Evolutionary conservation across 2,329 filamentous ascomycete genomes (phyloP).

Genomic region (Metarhizium robertsii): DNA sequence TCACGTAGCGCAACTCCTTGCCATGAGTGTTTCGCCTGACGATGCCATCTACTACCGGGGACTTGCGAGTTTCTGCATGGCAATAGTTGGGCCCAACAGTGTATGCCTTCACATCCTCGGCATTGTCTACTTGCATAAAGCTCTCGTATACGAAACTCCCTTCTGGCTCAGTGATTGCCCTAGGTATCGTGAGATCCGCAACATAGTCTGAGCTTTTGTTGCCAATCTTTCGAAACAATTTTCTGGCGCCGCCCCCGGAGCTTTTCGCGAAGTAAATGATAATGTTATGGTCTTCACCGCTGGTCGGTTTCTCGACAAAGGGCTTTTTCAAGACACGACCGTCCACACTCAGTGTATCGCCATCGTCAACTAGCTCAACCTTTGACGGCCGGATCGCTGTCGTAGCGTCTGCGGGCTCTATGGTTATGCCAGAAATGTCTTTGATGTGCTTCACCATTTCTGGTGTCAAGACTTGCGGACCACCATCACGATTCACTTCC

Average conservation of each 20-base stretch:
- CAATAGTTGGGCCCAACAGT: conserved; percentile 90
- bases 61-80: conserved; percentile 95
- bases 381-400: conserved; percentile 55
- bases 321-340: conserved; percentile 76
- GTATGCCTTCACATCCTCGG: conserved; percentile 97
- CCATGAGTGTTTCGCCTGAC: conserved; percentile 94
- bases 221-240: conserved; percentile 92
- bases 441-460: conserved; percentile 75
- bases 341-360: conserved; percentile 81
- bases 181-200: conserved; percentile 62
- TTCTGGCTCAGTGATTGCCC: conserved; percentile 69
- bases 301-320: conserved; percentile 98
- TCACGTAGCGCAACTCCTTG: conserved; percentile 94
- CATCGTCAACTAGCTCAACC: conserved; percentile 82
- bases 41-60: conserved; percentile 90
- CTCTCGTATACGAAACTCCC: conserved; percentile 95
- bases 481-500: conserved; percentile 89
- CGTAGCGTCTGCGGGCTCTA: conserved; percentile 60
- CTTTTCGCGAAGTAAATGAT: conserved; percentile 92
- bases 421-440: conserved; percentile 65
- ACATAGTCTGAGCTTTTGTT: conserved; percentile 98
- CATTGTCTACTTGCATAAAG: conserved; percentile 92
- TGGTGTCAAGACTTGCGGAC: conserved; percentile 66
- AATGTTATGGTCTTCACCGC: conserved; percentile 97
- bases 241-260: conserved; percentile 78